Base-by-base conservation (phyloP, 768 basidiomycete species). In the Daedalea quercina region DNA sequence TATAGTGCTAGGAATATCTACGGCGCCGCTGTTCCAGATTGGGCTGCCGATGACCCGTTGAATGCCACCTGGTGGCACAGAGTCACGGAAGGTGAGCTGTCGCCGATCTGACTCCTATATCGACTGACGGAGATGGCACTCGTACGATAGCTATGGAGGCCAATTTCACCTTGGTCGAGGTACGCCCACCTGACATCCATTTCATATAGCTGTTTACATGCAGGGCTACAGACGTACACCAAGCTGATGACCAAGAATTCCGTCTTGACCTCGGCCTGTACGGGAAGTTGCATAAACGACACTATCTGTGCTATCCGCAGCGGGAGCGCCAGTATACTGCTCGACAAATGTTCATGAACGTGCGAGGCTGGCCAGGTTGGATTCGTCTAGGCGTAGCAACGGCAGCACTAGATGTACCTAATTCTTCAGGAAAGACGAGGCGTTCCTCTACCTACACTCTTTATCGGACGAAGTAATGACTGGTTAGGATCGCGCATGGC, bases 51-150 rank as follows among this genome's bases (percentile, higher is more conserved):
- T 47, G 85, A 85, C 60, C 87, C 87, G 0, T 65, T 89, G 57
- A 89, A 89, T 55, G 84, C 85, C 4, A 88, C 87, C 11, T 89
- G 83, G 81, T 89, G 87, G 87, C 86, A 88, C 59, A 76, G 67
- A 44, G 84, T 89, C 40, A 88, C 86, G 15, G 85, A 87, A 68
- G 76, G 84, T 81, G 48, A 56, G 73, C n/a, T 68, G 26, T 22
- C 45, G 23, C 20, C 13, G 46, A 24, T 23, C 13, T 12, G 31
- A 15, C 44, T 3, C 24, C 24, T 45, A 15, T 9, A 6, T 8
- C 8, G 6, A 9, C 44, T 45, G 9, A 24, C 24, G 3, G 25
- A 28, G 25, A 47, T 9, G 4, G 43, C 25, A 33, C 25, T 8
- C 19, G 37, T 15, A 19, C 12, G 9, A 31, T 19, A 82, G 83